Base-by-base conservation (phyloP, 352 stramenopile genomes). In the Saprolegnia parasitica region DNA sequence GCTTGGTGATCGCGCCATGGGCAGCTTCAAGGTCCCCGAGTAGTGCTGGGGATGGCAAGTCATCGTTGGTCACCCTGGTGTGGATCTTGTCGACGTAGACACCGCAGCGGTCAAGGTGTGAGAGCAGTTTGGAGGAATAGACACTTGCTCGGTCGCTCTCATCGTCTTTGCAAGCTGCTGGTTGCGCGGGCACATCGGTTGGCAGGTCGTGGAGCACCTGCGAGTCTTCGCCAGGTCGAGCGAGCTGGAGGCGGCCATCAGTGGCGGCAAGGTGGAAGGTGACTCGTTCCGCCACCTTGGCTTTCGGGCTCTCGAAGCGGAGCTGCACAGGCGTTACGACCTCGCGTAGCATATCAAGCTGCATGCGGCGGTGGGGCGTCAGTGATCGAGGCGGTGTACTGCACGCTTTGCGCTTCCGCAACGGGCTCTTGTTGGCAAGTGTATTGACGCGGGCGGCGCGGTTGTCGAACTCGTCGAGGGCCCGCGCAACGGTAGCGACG, bases 61-160 rank as follows among this genome's bases (percentile, higher is more conserved):
- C 39, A 15, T 15, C 39, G 39, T 15, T 46, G 39, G 8, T 46
- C 39, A 16, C 39, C 8, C 32, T 16, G 32, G 8, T 13, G 32
- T 58, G 52, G 8, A 93, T 76, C 39, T 86, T 90, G 56, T 90
- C 81, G 29, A 83, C 73, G 47, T 91, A 91, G 65, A 86, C 76
- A 11, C 70, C 71, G 13, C 81, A 87, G 11, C 82, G 76, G 23
- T 74, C 72, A 37, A 93, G 49, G 71, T 93, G 83, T 60, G 89
- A 81, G 13, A 89, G 54, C 49, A 91, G 54, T 60, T 90, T 90
- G n/a, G 79, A n/a, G 5, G 76, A 78, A 20, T 75, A 80, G 8
- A 42, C 77, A 21, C 77, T 72, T 66, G 85, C 72, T 39, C 81
- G 80, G 56, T 13, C 26, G 39, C n/a, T n/a, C n/a, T n/a, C n/a